Evolutionary conservation across 129 eudicot species (phyloP).

Genomic region (Chrysanthemum makinoi): DNA sequence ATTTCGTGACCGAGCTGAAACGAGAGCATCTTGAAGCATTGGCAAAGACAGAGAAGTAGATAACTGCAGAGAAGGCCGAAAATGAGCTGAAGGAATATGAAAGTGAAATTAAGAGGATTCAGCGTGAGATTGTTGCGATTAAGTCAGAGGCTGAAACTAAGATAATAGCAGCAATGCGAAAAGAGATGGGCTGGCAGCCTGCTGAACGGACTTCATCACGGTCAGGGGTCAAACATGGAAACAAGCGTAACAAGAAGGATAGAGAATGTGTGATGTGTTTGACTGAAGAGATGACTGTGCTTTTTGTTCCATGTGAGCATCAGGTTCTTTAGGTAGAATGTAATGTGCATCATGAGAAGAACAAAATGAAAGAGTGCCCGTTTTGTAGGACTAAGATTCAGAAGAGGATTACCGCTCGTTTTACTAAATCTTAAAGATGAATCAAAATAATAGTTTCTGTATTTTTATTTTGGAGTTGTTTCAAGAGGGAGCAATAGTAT

Average conservation of each 20-base stretch:
- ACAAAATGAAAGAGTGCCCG: constrained; percentile 62
- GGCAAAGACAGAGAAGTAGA: constrained; percentile 23
- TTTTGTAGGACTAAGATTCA: constrained; percentile 58
- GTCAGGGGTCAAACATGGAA: neutral
- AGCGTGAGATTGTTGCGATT: constrained; percentile 33
- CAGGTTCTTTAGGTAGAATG: constrained; percentile 60
- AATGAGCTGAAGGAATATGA: neutral
- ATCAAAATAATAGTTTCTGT: neutral
- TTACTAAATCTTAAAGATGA: constrained; percentile 20
- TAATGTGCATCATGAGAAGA: constrained; percentile 49
- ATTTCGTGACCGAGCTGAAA: constrained; percentile 23
- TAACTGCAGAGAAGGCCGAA: neutral
- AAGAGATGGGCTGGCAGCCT: constrained; percentile 23
- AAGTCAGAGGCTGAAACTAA: constrained; percentile 37
- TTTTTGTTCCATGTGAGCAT: constrained; percentile 77
- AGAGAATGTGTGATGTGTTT: constrained; percentile 79
- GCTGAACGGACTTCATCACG: constrained; percentile 4
- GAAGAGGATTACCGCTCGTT: constrained; percentile 45
- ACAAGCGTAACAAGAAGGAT: constrained; percentile 23
- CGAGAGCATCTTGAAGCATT: constrained; percentile 31
- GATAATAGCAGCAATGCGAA: constrained; percentile 34
- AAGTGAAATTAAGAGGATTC: constrained; percentile 31
- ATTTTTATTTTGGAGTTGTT: neutral
- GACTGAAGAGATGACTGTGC: constrained; percentile 50
- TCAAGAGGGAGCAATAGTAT: neutral